Conservation (phyloP, 441 rosid genomes). For the Jatropha multifida region DNA sequence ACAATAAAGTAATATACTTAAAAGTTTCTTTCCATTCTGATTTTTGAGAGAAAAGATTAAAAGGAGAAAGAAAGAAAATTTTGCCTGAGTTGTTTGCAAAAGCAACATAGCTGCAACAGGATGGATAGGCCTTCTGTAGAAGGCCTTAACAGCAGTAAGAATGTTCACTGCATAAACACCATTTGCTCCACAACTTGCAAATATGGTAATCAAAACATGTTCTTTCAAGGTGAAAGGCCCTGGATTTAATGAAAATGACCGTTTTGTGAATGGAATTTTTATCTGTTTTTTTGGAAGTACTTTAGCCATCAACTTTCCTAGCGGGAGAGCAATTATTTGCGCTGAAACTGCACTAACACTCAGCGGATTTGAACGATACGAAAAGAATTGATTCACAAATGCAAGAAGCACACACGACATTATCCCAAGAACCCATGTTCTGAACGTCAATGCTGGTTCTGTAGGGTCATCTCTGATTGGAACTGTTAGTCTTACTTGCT, state of each 20-base stretch:
- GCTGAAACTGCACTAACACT: constrained; percentile 48
- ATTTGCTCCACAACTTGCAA: constrained; percentile 61
- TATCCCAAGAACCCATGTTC: constrained; percentile 77
- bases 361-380: constrained; percentile 58
- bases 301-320: constrained; percentile 76
- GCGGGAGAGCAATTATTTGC: constrained; percentile 63
- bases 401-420: constrained; percentile 49
- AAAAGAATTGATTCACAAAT: constrained; percentile 65
- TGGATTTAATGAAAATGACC: constrained; percentile 69
- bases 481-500: constrained; percentile 80
- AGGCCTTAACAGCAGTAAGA: constrained; percentile 58
- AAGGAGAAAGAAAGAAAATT: background rate
- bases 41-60: no score
- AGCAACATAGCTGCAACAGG: constrained; percentile 59
- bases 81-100: constrained; percentile 78
- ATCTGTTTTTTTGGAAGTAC: constrained; percentile 43
- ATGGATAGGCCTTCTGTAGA: constrained; percentile 49
- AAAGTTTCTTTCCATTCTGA: background rate
- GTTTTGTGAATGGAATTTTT: constrained; percentile 41
- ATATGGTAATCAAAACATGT: constrained; percentile 69
- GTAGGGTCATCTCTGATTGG: constrained; percentile 75
- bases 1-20: no score
- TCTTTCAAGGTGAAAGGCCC: constrained; percentile 78
- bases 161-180: constrained; percentile 60
- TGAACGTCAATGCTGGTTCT: constrained; percentile 51